These are phyloP conservation scores for Rosellinia necatrix DNA, from an alignment of 2,329 filamentous ascomycete genomes.

Conservation along the genomic window DNA sequence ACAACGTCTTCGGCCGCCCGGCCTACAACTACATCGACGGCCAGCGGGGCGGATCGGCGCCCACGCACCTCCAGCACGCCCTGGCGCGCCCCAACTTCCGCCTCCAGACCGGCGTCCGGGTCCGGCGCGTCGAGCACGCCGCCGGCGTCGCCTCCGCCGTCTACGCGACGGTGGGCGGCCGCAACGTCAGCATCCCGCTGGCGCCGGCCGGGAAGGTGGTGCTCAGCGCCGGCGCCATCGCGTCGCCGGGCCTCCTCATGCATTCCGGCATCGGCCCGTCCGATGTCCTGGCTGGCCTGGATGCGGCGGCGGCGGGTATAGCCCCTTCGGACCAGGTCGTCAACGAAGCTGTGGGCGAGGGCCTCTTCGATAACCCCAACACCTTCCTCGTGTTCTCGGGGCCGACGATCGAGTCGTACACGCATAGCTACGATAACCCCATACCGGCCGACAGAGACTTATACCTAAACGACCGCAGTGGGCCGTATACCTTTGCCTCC, in stretches of 20 bases:
- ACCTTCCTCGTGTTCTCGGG: slow-evolving; percentile 55
- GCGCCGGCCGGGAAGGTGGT: slow-evolving; percentile 38
- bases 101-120: slow-evolving; percentile 49
- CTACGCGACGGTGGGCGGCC: slow-evolving; percentile 42
- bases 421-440: slow-evolving; percentile 51
- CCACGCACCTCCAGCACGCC: slow-evolving; percentile 55
- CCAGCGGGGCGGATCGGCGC: slow-evolving; percentile 53
- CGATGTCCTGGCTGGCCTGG: slow-evolving; percentile 30
- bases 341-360: slow-evolving; percentile 53
- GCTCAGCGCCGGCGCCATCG: slow-evolving; percentile 44
- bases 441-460: slow-evolving; percentile 47
- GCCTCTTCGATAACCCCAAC: slow-evolving; percentile 61
- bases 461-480: slow-evolving; percentile 54
- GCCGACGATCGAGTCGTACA: slow-evolving; percentile 51
- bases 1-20: slow-evolving; percentile 53
- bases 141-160: slow-evolving; percentile 49
- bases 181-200: slow-evolving; percentile 40
- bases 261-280: slow-evolving; percentile 45
- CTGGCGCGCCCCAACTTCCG: slow-evolving; percentile 48
- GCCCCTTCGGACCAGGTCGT: slow-evolving; percentile 50
- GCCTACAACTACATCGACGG: slow-evolving; percentile 54
- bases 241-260: slow-evolving; percentile 43
- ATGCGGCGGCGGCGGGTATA: slow-evolving; percentile 22
- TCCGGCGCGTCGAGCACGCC: slow-evolving; percentile 50
- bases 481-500: slow-evolving; percentile 57